Base-by-base conservation (phyloP, 164 flowering plant genomes). In the Malania oleifera region DNA sequence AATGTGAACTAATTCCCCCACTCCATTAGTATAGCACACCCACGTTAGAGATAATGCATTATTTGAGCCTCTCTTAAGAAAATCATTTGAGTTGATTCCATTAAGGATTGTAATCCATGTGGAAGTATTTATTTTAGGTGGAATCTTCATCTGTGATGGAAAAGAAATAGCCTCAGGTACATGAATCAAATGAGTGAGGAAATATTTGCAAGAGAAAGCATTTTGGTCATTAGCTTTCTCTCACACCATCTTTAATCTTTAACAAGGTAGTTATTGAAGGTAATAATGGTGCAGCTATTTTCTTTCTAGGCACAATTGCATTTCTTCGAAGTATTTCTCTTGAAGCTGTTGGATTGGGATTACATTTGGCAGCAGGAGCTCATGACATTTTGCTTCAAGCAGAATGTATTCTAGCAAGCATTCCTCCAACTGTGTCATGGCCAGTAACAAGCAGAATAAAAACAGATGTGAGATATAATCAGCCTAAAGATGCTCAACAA, bases 311-410 rank as follows among this genome's bases (percentile, higher is more conserved):
- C 64, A 85, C 96, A 44, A 62, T 81, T 64, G 95, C 99, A 52
- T 95, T 95, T 70, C 85, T 91, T 60, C 80, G 87, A 76, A 91
- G 97, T 72, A 82, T 95, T 69, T 91, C 99, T 47, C 79, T 91
- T 67, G 99, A 91, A 82, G 97, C 99, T 59, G 81, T 89, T 77
- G 91, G 83, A 14, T 79, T 95, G 40, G 99, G 99, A 63, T 87
- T 91, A 27, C 97, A 95, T 78, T 71, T 95, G 77, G 87, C 97
- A 5, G 96, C 91, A 22, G 97, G 97, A 44, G 89, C 91, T 70
- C 97, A 91, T 79, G 88, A 87, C 41, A 76, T 95, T 57, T 72
- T 95, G 59, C 80, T 80, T 56, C 96, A 91, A 66, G 85, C 97
- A 59, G 99, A 95, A 68, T 79, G 71, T 67, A 73, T 87, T 59